A percentile compares a stretch with the other conserved stretches of the same genome.
These are phyloP conservation scores for Rhododendron kiyosumense DNA, from an alignment of 148 eudicot species.

Conservation along the genomic window DNA sequence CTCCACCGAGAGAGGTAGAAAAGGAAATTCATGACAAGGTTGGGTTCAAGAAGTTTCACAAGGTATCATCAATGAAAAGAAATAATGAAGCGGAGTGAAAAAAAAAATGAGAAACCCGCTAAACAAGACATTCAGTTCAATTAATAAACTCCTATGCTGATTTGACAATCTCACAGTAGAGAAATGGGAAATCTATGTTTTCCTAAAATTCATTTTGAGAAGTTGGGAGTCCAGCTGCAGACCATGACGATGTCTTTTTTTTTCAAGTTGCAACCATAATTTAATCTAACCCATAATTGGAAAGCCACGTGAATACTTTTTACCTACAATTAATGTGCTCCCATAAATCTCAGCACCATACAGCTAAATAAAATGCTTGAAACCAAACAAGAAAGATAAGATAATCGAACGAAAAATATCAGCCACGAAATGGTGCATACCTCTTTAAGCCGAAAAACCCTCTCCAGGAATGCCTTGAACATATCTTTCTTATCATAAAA, in stretches of 20 bases:
- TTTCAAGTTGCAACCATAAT: not conserved
- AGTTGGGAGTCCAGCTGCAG: not conserved
- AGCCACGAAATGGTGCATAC: slow-evolving; percentile 24
- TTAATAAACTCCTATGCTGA: not conserved
- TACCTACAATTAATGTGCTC: not conserved
- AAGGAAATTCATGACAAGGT: not conserved
- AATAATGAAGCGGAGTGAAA: not conserved
- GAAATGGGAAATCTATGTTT: not conserved
- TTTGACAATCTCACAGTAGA: not conserved
- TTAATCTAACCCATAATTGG: not conserved
- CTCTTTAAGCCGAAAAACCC: slow-evolving; percentile 82
- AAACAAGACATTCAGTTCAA: not conserved
- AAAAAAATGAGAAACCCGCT: not conserved
- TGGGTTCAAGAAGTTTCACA: not conserved
- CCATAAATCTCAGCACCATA: not conserved
- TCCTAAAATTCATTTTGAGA: not conserved
- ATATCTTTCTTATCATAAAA: slow-evolving; percentile 72
- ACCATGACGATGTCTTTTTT: not conserved
- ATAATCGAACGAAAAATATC: not conserved
- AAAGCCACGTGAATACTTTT: not conserved
- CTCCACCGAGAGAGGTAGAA: not conserved
- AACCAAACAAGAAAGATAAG: not conserved
- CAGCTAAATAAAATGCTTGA: not conserved
- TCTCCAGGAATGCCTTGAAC: slow-evolving; percentile 75
- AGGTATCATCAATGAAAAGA: not conserved